Evolutionary conservation across 2,329 filamentous ascomycete genomes (phyloP), one percentile per base, ranked within the genome.

Genomic region (Diaporthe ilicicola): DNA sequence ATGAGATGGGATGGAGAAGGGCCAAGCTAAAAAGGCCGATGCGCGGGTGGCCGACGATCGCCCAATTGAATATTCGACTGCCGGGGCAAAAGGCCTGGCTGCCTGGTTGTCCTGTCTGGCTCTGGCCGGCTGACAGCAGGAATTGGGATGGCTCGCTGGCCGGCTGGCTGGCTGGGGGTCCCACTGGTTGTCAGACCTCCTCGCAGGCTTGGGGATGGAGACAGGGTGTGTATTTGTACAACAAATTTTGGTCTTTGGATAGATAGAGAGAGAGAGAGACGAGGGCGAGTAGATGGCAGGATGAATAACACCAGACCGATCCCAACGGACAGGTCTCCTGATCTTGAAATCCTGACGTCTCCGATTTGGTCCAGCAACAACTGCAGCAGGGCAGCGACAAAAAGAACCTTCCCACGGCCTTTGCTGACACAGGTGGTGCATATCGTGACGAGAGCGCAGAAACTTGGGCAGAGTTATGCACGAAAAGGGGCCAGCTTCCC

Each of bases 31-130:
- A 55, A 55, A 51, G 27, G 27, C 22, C 51, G 39, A 59, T 59
- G 53, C 29, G 54, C 53, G 44, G 44, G 59, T 22, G 37, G 53
- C 53, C 42, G 53, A 68, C 22, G 29, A 59, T 42, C 4, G 29
- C 42, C 66, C 66, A 68, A 68, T 68, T 24, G 66, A 44, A 68
- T 50, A 56, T 32, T 8, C 19, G 50, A 9, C 17, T 67, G 27
- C 3, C n/a, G 32, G 64, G 64, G 50, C 8, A 5, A 19, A 32
- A 10, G 34, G 24, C 24, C 19, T 19, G 24, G 17, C 50, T 42
- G 59, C 32, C 56, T 62, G 56, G 39, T 46, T n/a, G 13, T n/a
- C n/a, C n/a, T n/a, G 46, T 50, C 32, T 34, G 32, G 32, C 4
- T 5, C 32, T 34, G 32, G n/a, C n/a, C n/a, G n/a, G n/a, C 32